Base-by-base conservation (phyloP, 1,284 basidiomycete species). In the Afroboletus lepidellus region DNA sequence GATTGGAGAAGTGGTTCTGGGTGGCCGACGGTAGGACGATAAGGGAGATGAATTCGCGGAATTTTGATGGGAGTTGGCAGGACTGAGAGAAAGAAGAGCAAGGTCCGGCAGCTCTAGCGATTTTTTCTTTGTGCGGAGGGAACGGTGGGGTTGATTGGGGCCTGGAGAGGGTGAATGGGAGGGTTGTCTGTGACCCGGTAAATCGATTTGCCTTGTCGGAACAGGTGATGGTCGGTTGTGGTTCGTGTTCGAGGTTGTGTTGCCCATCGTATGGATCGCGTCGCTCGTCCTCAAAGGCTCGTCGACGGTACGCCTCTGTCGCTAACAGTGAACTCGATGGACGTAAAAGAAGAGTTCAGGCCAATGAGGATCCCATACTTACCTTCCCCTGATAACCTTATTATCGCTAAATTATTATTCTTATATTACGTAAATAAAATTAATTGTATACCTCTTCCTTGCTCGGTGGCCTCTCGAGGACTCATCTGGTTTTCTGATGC, bases 81-180 rank as follows among this genome's bases (percentile, higher is more conserved):
- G 75, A 27, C 79, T 77, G 57, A 81, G 63, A n/a, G 80, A 75
- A 51, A 85, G 75, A 48, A 77, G 77, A 27, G 83, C 84, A 60
- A 90, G 81, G 74, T 90, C 87, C 51, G 87, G 87, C 38, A 90
- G 77, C 66, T 90, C 86, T 34, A 90, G 78, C 0, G 84, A 86
- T 62, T 78, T 82, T 73, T 87, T 88, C 76, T 87, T 89, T 21
- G 74, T 74, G 46, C 83, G 75, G 53, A 87, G 72, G 41, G 84
- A 83, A 55, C 72, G 73, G 64, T 79, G 77, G 25, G 67, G 65
- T 21, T 72, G 69, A 51, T 66, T 69, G 48, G 71, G 67, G 36
- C 59, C 64, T 25, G 72, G 69, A 52, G 67, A 71, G 34, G 69
- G 70, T 2, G 69, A 72, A 53, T 62, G 62, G 9, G 66, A 64